phyloP scores from a whole-genome alignment of 768 basidiomycete genomes.

The Bullera alba region DNA sequence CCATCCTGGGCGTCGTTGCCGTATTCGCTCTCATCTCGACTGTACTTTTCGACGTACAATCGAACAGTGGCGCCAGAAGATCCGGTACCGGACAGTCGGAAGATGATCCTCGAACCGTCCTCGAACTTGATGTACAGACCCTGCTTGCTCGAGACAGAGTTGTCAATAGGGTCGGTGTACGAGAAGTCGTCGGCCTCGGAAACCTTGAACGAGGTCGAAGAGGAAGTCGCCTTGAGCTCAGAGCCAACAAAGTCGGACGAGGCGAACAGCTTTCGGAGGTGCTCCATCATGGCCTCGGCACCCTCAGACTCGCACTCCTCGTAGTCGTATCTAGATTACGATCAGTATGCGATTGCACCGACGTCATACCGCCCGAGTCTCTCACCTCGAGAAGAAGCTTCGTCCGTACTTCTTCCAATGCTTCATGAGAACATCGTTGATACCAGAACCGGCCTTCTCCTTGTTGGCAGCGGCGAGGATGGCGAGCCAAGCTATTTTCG shows the following conservation, averaged over 20 bases:
- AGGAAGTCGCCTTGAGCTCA: constrained; percentile 57
- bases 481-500: constrained; percentile 78
- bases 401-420: constrained; percentile 93
- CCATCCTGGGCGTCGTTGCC: constrained; percentile 66
- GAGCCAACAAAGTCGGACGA: constrained; percentile 59
- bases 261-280: constrained; percentile 65
- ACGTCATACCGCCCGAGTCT: no score
- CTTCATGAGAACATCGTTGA: constrained; percentile 79
- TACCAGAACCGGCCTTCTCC: constrained; percentile 49
- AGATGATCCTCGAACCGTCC: constrained; percentile 90
- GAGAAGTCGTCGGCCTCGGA: constrained; percentile 75
- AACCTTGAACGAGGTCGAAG: constrained; percentile 70
- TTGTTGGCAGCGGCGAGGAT: constrained; percentile 85
- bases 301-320: constrained; percentile 91
- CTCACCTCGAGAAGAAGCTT: constrained; percentile 80
- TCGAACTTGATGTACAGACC: constrained; percentile 86
- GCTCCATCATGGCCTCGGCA: constrained; percentile 74
- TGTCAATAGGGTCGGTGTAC: constrained; percentile 98
- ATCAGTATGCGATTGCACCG: neutral
- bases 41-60: constrained; percentile 81
- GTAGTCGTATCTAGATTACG: constrained; percentile 71
- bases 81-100: constrained; percentile 92
- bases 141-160: constrained; percentile 86
- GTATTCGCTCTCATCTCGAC: constrained; percentile 54
- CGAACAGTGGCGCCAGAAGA: constrained; percentile 93